phyloP scores from a whole-genome alignment of 345 rosid genomes.

The Eucalyptus guilfoylei region DNA sequence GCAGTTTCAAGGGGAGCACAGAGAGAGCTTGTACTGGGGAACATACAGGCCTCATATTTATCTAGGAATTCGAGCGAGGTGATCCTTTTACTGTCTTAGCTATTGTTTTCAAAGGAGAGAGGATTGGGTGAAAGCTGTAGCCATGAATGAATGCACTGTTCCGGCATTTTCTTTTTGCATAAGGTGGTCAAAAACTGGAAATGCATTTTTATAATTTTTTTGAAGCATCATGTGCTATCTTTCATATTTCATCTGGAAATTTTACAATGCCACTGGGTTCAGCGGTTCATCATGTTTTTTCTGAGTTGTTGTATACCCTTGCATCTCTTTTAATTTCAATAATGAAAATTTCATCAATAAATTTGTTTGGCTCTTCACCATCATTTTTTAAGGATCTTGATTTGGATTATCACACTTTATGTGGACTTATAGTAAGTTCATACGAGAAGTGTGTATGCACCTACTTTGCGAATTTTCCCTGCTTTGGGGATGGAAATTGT shows the following conservation, averaged over 20 bases:
- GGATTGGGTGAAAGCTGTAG: background rate
- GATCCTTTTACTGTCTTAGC: background rate
- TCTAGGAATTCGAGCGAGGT: conserved; percentile 90
- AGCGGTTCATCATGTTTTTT: background rate
- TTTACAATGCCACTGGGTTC: background rate
- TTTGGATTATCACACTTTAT: background rate
- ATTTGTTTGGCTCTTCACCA: background rate
- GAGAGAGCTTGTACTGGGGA: conserved; percentile 91
- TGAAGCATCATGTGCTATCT: background rate
- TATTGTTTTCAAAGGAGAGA: background rate
- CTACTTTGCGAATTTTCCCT: background rate
- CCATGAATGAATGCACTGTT: background rate
- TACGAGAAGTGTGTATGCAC: background rate
- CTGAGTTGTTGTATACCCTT: background rate
- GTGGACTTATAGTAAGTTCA: background rate
- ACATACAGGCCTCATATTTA: conserved; percentile 86
- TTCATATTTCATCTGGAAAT: background rate
- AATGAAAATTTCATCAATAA: background rate
- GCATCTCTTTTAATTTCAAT: background rate
- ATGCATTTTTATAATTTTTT: background rate
- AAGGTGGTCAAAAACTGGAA: background rate
- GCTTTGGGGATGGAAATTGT: background rate
- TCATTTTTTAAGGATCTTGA: background rate
- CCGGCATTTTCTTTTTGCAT: background rate
- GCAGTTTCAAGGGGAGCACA: conserved; percentile 88